Base-by-base conservation (phyloP, 177 flowering plant genomes). In the Tripterygium wilfordii region DNA sequence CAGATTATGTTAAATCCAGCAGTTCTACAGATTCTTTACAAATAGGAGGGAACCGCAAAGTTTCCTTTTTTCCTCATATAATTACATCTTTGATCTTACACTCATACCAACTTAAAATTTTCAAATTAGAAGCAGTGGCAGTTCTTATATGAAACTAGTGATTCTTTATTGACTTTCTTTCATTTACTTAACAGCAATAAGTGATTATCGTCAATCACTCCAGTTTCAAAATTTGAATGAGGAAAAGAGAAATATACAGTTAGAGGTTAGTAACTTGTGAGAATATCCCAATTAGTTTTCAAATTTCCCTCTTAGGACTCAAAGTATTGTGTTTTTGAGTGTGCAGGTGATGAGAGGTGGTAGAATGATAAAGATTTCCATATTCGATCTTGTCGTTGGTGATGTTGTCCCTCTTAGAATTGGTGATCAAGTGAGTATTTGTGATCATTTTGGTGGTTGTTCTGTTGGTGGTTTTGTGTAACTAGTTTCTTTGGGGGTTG, bases 311-410 rank as follows among this genome's bases (percentile, higher is more conserved):
- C n/a, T n/a, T n/a, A n/a, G n/a, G n/a, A n/a, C n/a, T n/a, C n/a
- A n/a, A n/a, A n/a, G n/a, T n/a, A n/a, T n/a, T n/a, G 33, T 6
- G 33, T 30, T 6, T 6, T 6, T 30, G 33, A 7, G 15, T 39
- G 0, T 61, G 21, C 57, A 92, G 97, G 94, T 85, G 33, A 57
- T 81, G 51, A 76, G 97, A 70, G 88, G 78, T 59, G 99, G 99
- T 23, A 73, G 84, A 68, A 70, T 76, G 50, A 57, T 74, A 30
- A 64, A 66, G 33, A 54, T 83, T 46, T 89, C 99, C 13, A 87
- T 94, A 74, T 89, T 76, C 67, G 99, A 94, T 51, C 52, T 94
- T 60, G 95, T 89, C 66, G 99, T 89, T 58, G 97, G 99, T 36
- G 99, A 94, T 67, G 80, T 89, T 43, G 56, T 94, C 27, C 96